Evolutionary conservation across 345 rosid species (phyloP), one percentile per base, ranked within the genome.

Genomic region (Eucalyptus erythrocorys): DNA sequence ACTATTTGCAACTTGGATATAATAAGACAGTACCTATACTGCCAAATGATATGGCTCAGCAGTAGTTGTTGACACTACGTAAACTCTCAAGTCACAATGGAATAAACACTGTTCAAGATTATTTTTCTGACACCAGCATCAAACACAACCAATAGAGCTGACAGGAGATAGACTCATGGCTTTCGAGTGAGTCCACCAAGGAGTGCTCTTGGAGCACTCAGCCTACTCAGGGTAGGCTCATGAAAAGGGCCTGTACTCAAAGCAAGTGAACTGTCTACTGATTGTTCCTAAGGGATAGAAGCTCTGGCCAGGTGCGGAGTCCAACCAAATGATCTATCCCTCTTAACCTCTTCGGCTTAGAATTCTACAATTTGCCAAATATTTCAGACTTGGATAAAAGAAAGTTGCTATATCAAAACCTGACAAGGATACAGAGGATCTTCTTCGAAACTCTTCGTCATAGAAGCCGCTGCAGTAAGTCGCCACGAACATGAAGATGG

Each of bases 351-450:
- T 19, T 19, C 4, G 3, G 81, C 81, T 34, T 71, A 37, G 81
- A 71, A 34, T 34, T 37, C 26, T 19, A 19, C 81, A 71, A 19
- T 71, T 34, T 37, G 26, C 8, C 26, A 34, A 68, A 71, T 34
- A 71, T 37, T 71, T 71, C 45, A 17, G 24, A 71, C 81, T 10
- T 34, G 10, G 26, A 10, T 37, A 12, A 19, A 34, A 71, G 26
- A 71, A 71, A 37, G 81, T 71, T 37, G 43, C 10, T 71, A 42
- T 21, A 11, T 76, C 3, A 86, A 71, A 82, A 50, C 10, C 48
- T 2, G 24, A 27, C n/a, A 89, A 91, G 97, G 99, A 97, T 96
- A 97, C 99, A 95, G 87, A 90, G 94, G 89, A 50, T 95, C 97
- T 43, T 94, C 94, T 53, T 95, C 94, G 66, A 95, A 90, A 88